Evolutionary conservation across 1,284 basidiomycete species (phyloP).

Genomic region (Heimioporus punctisporus): DNA sequence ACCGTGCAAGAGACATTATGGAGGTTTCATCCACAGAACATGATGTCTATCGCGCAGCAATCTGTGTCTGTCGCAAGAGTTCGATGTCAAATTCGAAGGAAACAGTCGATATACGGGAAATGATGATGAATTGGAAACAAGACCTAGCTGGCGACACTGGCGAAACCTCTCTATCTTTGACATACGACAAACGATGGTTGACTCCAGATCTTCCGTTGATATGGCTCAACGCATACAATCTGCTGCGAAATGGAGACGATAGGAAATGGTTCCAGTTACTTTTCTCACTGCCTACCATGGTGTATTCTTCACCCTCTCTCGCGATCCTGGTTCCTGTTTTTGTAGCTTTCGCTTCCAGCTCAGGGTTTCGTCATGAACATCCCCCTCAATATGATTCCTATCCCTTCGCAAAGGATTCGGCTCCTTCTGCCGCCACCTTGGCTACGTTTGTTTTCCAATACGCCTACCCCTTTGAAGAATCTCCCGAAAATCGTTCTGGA

Average conservation of each 20-base stretch:
- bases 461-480: no score
- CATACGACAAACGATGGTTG: slow-evolving; percentile 13
- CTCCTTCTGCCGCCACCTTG: neutral
- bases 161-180: no score
- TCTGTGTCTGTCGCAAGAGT: no score
- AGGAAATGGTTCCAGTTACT: slow-evolving; percentile 21
- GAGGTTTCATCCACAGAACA: neutral
- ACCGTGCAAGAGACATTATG: slow-evolving; percentile 16
- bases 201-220: slow-evolving; percentile 9
- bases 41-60: no score
- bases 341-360: slow-evolving; percentile 27
- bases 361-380: slow-evolving; percentile 5
- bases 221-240: slow-evolving; percentile 35
- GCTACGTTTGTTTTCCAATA: no score
- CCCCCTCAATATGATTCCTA: slow-evolving; percentile 4
- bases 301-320: slow-evolving; percentile 19
- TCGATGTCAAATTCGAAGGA: no score
- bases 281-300: slow-evolving; percentile 34
- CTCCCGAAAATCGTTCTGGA: neutral
- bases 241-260: slow-evolving; percentile 19
- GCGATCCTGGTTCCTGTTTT: slow-evolving; percentile 25
- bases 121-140: no score
- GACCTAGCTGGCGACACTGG: neutral
- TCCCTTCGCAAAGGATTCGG: slow-evolving; percentile 1
- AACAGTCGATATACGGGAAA: no score